These are phyloP conservation scores for Aspergillus oerlinghausenensis DNA, from an alignment of 2,329 filamentous ascomycete genomes.

Conservation along the genomic window DNA sequence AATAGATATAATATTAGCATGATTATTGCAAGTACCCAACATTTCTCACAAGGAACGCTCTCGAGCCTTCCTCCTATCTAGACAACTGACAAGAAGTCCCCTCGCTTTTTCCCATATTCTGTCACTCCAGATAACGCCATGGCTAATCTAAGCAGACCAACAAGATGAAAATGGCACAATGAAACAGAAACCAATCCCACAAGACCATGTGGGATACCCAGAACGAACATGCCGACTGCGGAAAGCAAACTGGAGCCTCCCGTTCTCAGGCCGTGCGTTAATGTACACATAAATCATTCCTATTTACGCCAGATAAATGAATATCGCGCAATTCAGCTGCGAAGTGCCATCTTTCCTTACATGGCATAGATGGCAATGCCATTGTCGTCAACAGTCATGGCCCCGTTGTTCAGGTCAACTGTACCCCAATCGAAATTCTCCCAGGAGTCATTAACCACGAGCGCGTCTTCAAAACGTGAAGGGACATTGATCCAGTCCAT, in stretches of 20 bases:
- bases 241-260: not conserved
- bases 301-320: constrained; percentile 11
- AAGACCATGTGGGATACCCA: not conserved
- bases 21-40: not conserved
- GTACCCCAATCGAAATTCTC: constrained; percentile 39
- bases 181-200: not conserved
- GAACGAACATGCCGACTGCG: not conserved
- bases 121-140: constrained; percentile 8
- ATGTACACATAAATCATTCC: constrained; percentile 11
- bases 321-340: constrained; percentile 9
- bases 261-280: not conserved
- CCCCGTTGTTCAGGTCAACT: constrained; percentile 27
- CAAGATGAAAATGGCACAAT: not conserved
- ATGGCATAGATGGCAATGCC: constrained; percentile 25
- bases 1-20: constrained; percentile 9
- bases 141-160: constrained; percentile 9
- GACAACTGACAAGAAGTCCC: not conserved
- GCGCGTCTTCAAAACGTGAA: constrained; percentile 20
- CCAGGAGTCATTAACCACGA: constrained; percentile 25
- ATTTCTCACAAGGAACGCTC: not conserved
- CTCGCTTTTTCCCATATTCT: not conserved
- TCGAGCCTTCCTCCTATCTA: not conserved
- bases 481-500: constrained; percentile 31
- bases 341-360: constrained; percentile 17
- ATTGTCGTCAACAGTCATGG: constrained; percentile 21